Base-by-base conservation (phyloP, 1,139 yeast species). In the Geotrichum cucujoidarum region DNA sequence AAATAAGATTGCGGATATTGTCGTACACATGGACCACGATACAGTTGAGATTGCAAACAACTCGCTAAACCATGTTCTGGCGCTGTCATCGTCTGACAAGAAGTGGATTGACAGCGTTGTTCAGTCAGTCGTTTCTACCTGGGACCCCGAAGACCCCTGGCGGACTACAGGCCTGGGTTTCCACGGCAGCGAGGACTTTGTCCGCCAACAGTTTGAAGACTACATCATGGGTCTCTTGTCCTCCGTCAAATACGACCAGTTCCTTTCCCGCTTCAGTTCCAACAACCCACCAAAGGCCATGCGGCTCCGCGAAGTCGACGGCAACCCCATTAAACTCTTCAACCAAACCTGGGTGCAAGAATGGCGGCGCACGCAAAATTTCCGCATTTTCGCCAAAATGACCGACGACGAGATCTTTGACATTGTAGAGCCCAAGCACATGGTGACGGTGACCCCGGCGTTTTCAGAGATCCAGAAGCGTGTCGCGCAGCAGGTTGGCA, bases 391-490 rank as follows among this genome's bases (percentile, higher is more conserved):
- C 77, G 75, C 84, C 59, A 60, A 68, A 24, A 74, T 73, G 55
- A 87, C 97, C 1, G 97, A 90, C 62, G 95, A 88, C 60, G 90
- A 90, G 59, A 72, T 92, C 31, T 90, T 90, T 69, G 95, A 89
- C 60, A 80, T 92, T 54, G 81, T 88, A 49, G 87, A 82, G 52
- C 96, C 97, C 0, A 74, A 75, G 51, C 97, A 90, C 64, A 63
- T 80, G 46, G 77, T 33, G 2, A n/a, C 38, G 3, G 18, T 48
- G 2, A 92, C 71, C 96, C 27, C 27, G 6, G 92, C 63, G 98
- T 92, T 61, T 77, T 83, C 46, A 69, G 95, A 51, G 98, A 98
- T 0, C 98, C 98, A 0, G 97, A 92, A 62, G 80, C 97, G 0
- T 73, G 75, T 51, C 97, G 89, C 64, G 62, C 80, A 45, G 77